These are phyloP conservation scores for Kurtzmaniella natalensis DNA, from an alignment of 1,139 yeast species.

Conservation along the genomic window DNA sequence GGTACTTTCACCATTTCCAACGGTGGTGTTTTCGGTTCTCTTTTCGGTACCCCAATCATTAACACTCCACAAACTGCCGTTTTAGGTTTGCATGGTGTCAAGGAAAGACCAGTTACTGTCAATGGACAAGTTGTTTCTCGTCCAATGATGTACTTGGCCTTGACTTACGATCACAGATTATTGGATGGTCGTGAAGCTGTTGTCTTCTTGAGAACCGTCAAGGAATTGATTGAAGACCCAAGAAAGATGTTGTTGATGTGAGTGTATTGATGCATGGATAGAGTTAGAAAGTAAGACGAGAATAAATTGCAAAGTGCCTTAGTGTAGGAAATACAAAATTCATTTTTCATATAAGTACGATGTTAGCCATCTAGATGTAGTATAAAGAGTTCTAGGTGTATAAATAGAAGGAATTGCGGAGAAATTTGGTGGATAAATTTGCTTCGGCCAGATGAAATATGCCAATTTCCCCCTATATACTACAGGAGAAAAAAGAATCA, in stretches of 20 bases:
- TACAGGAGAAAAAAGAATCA: too few relatives aligned
- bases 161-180: constrained; percentile 97
- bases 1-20: constrained; percentile 98
- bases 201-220: constrained; percentile 89
- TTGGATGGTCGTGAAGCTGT: constrained; percentile 99
- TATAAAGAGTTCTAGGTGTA: too few relatives aligned
- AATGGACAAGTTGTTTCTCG: constrained; percentile 94
- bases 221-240: constrained; percentile 98
- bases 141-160: constrained; percentile 99
- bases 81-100: constrained; percentile 94
- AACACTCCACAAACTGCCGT: constrained; percentile 99
- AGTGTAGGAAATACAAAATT: too few relatives aligned
- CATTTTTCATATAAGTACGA: too few relatives aligned
- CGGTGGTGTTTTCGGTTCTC: constrained; percentile 98
- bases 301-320: too few relatives aligned
- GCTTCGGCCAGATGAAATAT: too few relatives aligned
- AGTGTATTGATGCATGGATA: too few relatives aligned
- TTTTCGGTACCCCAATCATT: constrained; percentile 97
- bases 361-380: too few relatives aligned
- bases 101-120: constrained; percentile 96
- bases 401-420: too few relatives aligned
- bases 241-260: constrained; percentile 89
- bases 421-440: too few relatives aligned
- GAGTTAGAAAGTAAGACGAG: too few relatives aligned
- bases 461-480: too few relatives aligned